These are phyloP conservation scores for Sporothrix pseudoabietina DNA, from an alignment of 2,329 filamentous ascomycete species.

Conservation along the genomic window DNA sequence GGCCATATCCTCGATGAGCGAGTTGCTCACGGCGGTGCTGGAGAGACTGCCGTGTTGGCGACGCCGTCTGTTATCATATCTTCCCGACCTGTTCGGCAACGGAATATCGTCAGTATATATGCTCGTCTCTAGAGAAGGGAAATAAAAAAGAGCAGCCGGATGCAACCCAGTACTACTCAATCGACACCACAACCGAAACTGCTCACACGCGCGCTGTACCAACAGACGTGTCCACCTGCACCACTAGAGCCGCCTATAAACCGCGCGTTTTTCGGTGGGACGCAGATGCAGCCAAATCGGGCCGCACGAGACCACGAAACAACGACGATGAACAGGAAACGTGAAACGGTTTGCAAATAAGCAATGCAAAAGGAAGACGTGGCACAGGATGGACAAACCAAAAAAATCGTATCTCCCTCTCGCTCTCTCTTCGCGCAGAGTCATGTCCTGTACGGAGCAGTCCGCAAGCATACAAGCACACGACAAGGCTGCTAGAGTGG, in stretches of 20 bases:
- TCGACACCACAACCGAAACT: background rate
- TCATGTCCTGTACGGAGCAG: slow-evolving; percentile 27
- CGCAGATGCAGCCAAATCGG: slow-evolving; percentile 11
- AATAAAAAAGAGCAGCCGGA: background rate
- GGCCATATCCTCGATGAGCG: slow-evolving; percentile 69
- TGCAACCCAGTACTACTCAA: background rate
- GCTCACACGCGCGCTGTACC: background rate
- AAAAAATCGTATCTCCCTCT: slow-evolving; percentile 10
- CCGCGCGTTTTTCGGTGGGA: slow-evolving; percentile 15
- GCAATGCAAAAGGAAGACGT: background rate
- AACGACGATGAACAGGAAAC: slow-evolving; percentile 11
- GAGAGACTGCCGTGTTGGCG: slow-evolving; percentile 61
- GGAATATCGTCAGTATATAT: slow-evolving; percentile 32
- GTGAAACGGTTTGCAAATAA: background rate
- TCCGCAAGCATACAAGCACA: background rate
- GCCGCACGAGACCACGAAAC: background rate
- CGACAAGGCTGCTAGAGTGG: slow-evolving; percentile 32
- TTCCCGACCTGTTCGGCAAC: slow-evolving; percentile 59
- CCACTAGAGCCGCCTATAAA: slow-evolving; percentile 24
- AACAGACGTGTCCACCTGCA: slow-evolving; percentile 10
- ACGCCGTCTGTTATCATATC: slow-evolving; percentile 56
- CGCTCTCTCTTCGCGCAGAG: background rate
- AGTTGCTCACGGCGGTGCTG: slow-evolving; percentile 63
- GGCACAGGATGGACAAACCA: background rate
- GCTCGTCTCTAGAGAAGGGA: background rate